Evolutionary conservation across 2,329 filamentous ascomycete species (phyloP).

Genomic region (Beauveria brongniartii): DNA sequence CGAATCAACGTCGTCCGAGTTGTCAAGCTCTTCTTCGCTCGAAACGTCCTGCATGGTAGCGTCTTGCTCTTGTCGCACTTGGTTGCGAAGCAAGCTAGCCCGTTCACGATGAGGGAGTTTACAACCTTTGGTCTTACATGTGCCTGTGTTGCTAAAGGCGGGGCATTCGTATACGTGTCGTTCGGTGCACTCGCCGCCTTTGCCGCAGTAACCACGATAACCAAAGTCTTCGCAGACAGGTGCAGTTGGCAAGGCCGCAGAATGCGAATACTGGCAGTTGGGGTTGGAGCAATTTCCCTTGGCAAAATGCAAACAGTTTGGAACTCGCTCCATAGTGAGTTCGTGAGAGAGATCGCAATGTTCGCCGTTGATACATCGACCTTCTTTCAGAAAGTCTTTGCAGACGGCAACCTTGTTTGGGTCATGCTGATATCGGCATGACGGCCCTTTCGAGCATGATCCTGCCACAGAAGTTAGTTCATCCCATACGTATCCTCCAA

Average conservation of each 20-base stretch:
- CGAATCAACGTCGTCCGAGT: conserved; percentile 73
- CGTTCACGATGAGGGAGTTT: conserved; percentile 81
- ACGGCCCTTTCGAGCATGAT: conserved; percentile 72
- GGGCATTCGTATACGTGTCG: conserved; percentile 92
- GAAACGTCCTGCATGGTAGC: conserved; percentile 61
- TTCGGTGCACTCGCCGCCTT: conserved; percentile 67
- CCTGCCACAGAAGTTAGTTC: conserved; percentile 53
- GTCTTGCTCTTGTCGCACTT: conserved; percentile 45
- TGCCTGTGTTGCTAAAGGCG: conserved; percentile 85
- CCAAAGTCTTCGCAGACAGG: conserved; percentile 81
- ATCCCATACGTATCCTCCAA: conserved; percentile 9
- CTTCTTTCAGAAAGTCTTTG: conserved; percentile 76
- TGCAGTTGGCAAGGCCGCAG: conserved; percentile 66
- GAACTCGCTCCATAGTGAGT: conserved; percentile 71
- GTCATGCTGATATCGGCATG: conserved; percentile 78
- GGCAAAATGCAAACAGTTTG: conserved; percentile 82
- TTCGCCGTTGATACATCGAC: conserved; percentile 67
- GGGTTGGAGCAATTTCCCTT: conserved; percentile 83
- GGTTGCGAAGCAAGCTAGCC: conserved; percentile 69
- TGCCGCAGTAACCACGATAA: conserved; percentile 79
- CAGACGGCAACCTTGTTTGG: conserved; percentile 81
- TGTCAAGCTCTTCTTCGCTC: conserved; percentile 65
- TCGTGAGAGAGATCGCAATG: conserved; percentile 89
- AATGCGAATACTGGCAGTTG: conserved; percentile 81
- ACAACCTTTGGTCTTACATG: conserved; percentile 74